A percentile compares a stretch with the other conserved stretches of the same genome.
Conservation (phyloP, 306 rosid genomes). For the Urtica urens region DNA sequence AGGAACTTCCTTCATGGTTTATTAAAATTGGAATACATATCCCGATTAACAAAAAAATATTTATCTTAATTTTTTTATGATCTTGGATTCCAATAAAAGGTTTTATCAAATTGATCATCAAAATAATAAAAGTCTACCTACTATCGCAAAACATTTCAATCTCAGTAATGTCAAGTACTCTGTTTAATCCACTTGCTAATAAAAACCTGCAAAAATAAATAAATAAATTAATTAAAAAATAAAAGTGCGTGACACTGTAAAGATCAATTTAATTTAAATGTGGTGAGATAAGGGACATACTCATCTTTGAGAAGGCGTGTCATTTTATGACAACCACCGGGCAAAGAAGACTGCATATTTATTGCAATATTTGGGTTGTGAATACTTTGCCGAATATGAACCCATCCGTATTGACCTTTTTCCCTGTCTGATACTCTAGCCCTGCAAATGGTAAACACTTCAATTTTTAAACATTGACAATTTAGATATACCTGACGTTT, state of each 20-base stretch:
- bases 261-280: neutral
- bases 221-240: no score
- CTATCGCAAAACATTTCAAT: conserved; percentile 32
- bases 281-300: conserved; percentile 25
- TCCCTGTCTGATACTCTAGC: conserved; percentile 49
- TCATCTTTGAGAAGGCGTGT: conserved; percentile 49
- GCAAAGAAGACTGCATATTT: conserved; percentile 57
- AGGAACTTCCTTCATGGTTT: no score
- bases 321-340: conserved; percentile 62
- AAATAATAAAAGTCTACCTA: no score
- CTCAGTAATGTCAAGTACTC: conserved; percentile 43
- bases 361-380: conserved; percentile 87
- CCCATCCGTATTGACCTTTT: conserved; percentile 65
- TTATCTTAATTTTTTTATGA: no score
- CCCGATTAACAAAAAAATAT: no score
- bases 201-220: conserved; percentile 38
- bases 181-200: conserved; percentile 38
- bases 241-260: no score
- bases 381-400: conserved; percentile 73
- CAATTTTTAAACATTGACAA: no score
- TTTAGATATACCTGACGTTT: no score
- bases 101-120: no score
- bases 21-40: no score
- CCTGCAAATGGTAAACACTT: no score
- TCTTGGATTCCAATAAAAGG: no score